Percentiles rank a stretch among this genome's conserved stretches.
Evolutionary conservation across 768 basidiomycete species (phyloP).

Genomic region (Jaapia argillacea): DNA sequence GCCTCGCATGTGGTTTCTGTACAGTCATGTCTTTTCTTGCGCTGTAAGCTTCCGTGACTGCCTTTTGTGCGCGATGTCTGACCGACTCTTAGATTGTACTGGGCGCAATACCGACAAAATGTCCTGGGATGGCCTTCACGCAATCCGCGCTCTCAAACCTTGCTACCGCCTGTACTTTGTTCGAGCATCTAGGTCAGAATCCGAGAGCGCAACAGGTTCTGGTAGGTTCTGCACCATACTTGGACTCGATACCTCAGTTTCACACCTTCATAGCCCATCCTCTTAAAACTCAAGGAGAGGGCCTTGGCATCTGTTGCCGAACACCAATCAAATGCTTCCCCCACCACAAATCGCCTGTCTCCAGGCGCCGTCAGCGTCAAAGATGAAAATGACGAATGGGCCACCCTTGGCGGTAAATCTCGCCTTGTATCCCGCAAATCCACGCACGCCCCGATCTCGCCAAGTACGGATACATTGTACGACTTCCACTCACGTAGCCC

Average conservation of each 20-base stretch:
- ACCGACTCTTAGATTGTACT: conserved; percentile 43
- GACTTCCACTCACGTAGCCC: too few species aligned
- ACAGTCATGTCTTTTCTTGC: conserved; percentile 66
- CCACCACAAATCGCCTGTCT: conserved; percentile 20
- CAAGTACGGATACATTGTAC: too few species aligned
- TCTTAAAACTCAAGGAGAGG: conserved; percentile 44
- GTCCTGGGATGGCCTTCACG: conserved; percentile 49
- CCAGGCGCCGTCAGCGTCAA: conserved; percentile 36
- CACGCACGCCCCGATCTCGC: too few species aligned
- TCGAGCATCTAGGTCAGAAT: conserved; percentile 42
- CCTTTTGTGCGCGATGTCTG: not conserved
- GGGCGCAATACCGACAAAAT: conserved; percentile 57
- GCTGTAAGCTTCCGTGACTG: conserved; percentile 31
- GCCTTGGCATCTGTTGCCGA: conserved; percentile 28
- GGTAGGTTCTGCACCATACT: conserved; percentile 24
- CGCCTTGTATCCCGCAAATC: conserved; percentile 45
- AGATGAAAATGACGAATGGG: conserved; percentile 50
- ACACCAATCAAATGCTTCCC: conserved; percentile 16
- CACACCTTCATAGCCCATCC: conserved; percentile 37
- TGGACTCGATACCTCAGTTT: not conserved
- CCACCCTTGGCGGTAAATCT: conserved; percentile 53
- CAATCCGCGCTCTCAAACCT: conserved; percentile 59
- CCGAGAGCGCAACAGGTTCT: conserved; percentile 48
- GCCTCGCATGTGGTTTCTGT: conserved; percentile 65
- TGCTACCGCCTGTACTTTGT: conserved; percentile 51